Percentiles rank a stretch among this genome's conserved stretches.
Evolutionary conservation across 2,329 filamentous ascomycete genomes (phyloP).

Genomic region (Neopestalotiopsis clavispora): DNA sequence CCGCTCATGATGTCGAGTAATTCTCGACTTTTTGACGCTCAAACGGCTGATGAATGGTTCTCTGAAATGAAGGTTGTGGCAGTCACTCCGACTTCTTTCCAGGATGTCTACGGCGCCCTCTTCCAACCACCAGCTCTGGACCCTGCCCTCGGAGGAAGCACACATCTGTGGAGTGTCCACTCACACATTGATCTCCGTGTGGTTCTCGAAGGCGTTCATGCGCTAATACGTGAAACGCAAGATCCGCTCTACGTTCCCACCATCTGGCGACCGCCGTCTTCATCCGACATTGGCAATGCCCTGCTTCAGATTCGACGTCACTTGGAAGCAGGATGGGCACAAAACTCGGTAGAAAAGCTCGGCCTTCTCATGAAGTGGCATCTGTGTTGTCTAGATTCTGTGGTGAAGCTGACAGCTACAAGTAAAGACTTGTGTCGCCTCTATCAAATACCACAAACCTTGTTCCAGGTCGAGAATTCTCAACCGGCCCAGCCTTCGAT

Average conservation of each 20-base stretch:
- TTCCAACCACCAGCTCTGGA: slow-evolving; percentile 6
- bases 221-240: slow-evolving; percentile 5
- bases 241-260: slow-evolving; percentile 3
- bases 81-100: background rate
- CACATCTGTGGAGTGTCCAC: background rate
- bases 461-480: background rate
- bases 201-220: slow-evolving; percentile 13
- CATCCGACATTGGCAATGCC: background rate
- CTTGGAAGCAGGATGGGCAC: background rate
- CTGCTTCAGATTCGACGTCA: background rate
- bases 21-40: slow-evolving; percentile 5
- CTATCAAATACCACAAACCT: slow-evolving; percentile 6
- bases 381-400: background rate
- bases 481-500: background rate
- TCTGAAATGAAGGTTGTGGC: slow-evolving; percentile 7
- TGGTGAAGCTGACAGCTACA: background rate
- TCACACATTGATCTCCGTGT: slow-evolving; percentile 14
- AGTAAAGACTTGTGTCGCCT: background rate
- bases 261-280: background rate
- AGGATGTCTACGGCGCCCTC: background rate
- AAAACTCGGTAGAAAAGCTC: slow-evolving; percentile 9
- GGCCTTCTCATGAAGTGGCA: slow-evolving; percentile 10
- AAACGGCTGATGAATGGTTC: slow-evolving; percentile 14
- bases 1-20: slow-evolving; percentile 12
- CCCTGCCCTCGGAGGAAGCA: background rate